A percentile compares a stretch with the other conserved stretches of the same genome.
Conservation (phyloP, 345 rosid genomes). For the Euphorbia peplus region DNA sequence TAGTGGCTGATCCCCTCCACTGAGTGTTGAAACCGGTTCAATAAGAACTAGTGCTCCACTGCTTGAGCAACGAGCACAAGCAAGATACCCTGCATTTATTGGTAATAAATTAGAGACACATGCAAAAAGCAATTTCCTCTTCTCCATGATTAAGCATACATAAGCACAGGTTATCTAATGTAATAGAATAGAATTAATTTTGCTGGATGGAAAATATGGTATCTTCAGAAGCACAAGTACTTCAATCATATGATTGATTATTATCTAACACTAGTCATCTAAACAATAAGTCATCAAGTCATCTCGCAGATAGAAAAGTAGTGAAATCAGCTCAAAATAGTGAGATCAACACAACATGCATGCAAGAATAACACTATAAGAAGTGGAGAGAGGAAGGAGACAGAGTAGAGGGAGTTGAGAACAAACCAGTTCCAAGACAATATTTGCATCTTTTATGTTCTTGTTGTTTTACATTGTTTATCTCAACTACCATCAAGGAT, state of each 20-base stretch:
- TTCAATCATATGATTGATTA: not conserved
- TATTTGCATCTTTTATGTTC: constrained; percentile 97
- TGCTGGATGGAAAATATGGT: constrained; percentile 2
- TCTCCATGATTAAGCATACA: not conserved
- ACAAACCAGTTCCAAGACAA: constrained; percentile 90
- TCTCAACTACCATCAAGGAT: constrained; percentile 93
- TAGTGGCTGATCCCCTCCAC: constrained; percentile 45
- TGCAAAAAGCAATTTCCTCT: not conserved
- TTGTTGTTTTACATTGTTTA: constrained; percentile 93
- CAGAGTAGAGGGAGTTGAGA: not conserved
- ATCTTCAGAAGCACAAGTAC: not conserved
- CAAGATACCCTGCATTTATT: constrained; percentile 73
- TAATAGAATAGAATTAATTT: not conserved
- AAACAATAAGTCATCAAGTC: not conserved
- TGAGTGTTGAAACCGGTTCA: constrained; percentile 62
- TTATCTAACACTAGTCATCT: not conserved
- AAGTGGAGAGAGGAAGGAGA: not conserved
- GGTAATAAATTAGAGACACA: not conserved
- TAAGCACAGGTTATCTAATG: not conserved
- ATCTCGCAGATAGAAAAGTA: not conserved
- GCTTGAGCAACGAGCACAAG: constrained; percentile 92
- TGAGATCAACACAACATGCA: not conserved
- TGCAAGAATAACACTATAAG: not conserved
- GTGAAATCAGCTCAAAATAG: not conserved
- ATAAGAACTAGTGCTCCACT: constrained; percentile 68